Conservation (phyloP, 2,329 filamentous ascomycete species). For the Colletotrichum cereale region DNA sequence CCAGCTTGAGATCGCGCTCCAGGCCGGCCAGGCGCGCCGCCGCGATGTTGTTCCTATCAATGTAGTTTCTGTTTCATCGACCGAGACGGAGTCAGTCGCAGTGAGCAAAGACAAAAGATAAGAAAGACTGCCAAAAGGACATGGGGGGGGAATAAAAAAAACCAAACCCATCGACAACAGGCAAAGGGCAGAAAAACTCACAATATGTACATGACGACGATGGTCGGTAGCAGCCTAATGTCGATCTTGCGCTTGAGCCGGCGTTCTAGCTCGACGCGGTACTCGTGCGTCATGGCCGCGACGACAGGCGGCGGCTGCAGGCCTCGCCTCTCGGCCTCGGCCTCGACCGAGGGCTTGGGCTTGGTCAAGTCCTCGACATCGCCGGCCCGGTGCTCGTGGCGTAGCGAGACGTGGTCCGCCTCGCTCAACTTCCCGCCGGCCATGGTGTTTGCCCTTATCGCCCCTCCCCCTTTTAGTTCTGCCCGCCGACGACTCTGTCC, state of each 20-base stretch:
- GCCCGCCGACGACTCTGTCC: background rate
- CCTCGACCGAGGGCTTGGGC: constrained; percentile 25
- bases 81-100: background rate
- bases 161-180: too few species aligned
- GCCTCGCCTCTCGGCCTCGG: constrained; percentile 29
- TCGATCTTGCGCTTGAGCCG: constrained; percentile 55
- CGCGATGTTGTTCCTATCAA: constrained; percentile 55
- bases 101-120: background rate
- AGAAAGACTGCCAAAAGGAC: too few species aligned
- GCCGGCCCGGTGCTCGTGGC: constrained; percentile 23
- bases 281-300: constrained; percentile 34
- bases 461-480: too few species aligned
- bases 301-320: constrained; percentile 29
- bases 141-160: too few species aligned
- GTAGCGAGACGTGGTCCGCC: constrained; percentile 29
- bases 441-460: background rate
- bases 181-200: background rate
- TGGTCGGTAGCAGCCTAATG: constrained; percentile 56
- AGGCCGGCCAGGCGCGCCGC: constrained; percentile 65
- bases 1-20: constrained; percentile 52
- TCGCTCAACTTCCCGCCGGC: constrained; percentile 29
- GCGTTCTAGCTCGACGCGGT: constrained; percentile 44
- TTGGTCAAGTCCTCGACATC: constrained; percentile 16
- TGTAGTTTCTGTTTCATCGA: constrained; percentile 27
- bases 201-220: constrained; percentile 67